Percentiles rank a stretch among this genome's conserved stretches.
Evolutionary conservation across 208 protist genomes (phyloP).

Genomic region (Tritrichomonas foetus): DNA sequence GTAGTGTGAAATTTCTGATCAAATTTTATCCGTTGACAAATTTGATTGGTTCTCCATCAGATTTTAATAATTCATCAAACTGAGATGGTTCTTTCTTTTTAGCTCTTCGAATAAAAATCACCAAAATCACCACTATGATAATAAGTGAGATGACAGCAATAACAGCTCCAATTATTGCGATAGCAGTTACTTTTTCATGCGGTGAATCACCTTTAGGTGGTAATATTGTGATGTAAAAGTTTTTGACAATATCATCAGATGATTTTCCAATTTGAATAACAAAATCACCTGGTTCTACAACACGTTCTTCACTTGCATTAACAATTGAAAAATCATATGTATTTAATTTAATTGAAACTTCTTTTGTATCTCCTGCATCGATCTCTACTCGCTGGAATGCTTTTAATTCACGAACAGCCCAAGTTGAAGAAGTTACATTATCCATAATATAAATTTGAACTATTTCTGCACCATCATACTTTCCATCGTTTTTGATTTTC

Average conservation of each 20-base stretch:
- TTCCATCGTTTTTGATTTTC: conserved; percentile 49
- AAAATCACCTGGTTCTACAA: conserved; percentile 24
- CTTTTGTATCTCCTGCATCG: neutral
- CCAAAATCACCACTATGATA: no score
- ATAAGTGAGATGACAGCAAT: no score
- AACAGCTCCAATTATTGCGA: no score
- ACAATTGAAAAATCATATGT: neutral
- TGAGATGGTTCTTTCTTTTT: no score
- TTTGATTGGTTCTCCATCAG: no score
- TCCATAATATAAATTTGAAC: conserved; percentile 55
- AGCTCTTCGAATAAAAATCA: no score
- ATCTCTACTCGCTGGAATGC: neutral
- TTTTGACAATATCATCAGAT: neutral
- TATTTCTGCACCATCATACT: conserved; percentile 43
- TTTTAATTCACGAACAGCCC: conserved; percentile 13
- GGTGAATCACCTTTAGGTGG: no score
- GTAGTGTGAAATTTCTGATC: no score
- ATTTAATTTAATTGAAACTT: neutral
- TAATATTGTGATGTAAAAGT: no score
- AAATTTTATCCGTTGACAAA: no score
- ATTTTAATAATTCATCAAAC: no score
- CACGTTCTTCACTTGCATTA: neutral
- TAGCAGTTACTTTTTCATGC: no score
- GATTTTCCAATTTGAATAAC: neutral
- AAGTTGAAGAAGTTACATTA: neutral